Conservation (phyloP, 2,329 filamentous ascomycete genomes). For the Incumbomyces lentus region DNA sequence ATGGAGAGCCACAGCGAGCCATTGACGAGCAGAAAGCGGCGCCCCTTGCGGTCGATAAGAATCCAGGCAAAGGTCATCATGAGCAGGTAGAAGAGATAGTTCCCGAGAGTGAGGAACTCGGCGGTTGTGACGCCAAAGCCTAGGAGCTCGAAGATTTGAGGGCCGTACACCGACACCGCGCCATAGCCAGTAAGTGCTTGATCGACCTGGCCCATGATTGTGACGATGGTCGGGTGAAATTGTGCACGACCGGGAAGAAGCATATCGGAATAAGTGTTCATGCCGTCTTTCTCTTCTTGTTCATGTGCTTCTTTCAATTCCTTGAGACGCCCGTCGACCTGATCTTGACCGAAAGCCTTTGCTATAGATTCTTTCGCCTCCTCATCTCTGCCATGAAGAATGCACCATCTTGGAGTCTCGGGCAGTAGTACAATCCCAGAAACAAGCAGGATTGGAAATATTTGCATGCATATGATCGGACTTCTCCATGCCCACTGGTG, state of each 20-base stretch:
- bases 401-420: slow-evolving; percentile 49
- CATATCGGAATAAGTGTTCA: slow-evolving; percentile 48
- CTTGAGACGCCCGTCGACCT: slow-evolving; percentile 39
- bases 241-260: slow-evolving; percentile 43
- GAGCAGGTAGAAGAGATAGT: slow-evolving; percentile 51
- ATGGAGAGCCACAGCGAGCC: slow-evolving; percentile 20
- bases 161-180: slow-evolving; percentile 52
- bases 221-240: slow-evolving; percentile 51
- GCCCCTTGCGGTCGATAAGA: slow-evolving; percentile 34
- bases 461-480: slow-evolving; percentile 52
- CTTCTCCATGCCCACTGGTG: slow-evolving; percentile 53
- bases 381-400: slow-evolving; percentile 41
- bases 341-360: slow-evolving; percentile 41
- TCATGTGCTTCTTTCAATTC: slow-evolving; percentile 42
- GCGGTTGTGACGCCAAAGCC: slow-evolving; percentile 43
- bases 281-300: slow-evolving; percentile 36
- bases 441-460: slow-evolving; percentile 46
- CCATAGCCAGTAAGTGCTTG: slow-evolving; percentile 50
- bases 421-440: slow-evolving; percentile 44
- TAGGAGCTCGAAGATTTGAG: slow-evolving; percentile 53
- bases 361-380: slow-evolving; percentile 42
- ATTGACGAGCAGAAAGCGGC: slow-evolving; percentile 22
- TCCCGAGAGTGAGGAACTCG: slow-evolving; percentile 49
- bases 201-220: slow-evolving; percentile 54
- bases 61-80: slow-evolving; percentile 54